These are phyloP conservation scores for Pseudonectria buxi DNA, from an alignment of 2,329 filamentous ascomycete genomes.

Conservation along the genomic window DNA sequence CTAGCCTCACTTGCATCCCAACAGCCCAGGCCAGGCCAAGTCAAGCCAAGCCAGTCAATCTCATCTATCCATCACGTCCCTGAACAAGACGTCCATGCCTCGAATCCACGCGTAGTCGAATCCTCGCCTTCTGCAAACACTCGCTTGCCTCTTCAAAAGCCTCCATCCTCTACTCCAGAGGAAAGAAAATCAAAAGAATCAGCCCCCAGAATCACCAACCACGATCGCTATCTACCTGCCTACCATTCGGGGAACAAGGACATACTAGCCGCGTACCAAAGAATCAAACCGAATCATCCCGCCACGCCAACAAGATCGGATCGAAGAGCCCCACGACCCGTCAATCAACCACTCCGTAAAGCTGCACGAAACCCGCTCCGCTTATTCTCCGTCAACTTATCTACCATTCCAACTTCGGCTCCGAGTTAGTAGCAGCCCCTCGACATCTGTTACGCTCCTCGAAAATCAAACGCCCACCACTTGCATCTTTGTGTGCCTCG, in stretches of 20 bases:
- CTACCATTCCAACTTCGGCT: too few relatives aligned
- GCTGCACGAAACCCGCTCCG: too few relatives aligned
- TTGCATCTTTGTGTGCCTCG: not conserved
- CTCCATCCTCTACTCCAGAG: not conserved
- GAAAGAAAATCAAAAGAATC: not conserved
- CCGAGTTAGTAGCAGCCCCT: not conserved
- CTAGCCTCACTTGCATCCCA: too few relatives aligned
- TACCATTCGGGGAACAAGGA: too few relatives aligned
- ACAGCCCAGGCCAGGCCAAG: too few relatives aligned
- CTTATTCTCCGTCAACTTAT: too few relatives aligned
- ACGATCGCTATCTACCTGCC: slow-evolving; percentile 7
- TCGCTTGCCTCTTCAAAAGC: too few relatives aligned
- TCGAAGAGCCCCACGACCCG: too few relatives aligned
- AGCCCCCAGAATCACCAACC: slow-evolving; percentile 1
- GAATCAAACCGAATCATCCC: too few relatives aligned
- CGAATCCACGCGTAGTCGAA: slow-evolving; percentile 7
- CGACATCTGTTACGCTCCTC: not conserved
- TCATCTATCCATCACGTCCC: slow-evolving; percentile 8
- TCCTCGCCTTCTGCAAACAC: not conserved
- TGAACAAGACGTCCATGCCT: slow-evolving; percentile 9
- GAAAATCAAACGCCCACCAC: not conserved
- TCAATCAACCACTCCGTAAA: too few relatives aligned
- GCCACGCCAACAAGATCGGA: too few relatives aligned
- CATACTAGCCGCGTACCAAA: too few relatives aligned
- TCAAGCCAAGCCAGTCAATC: slow-evolving; percentile 10